Percentiles rank a stretch among this genome's conserved stretches.
These are phyloP conservation scores for Termitomyces sp. DNA, from an alignment of 768 basidiomycete genomes.

Conservation along the genomic window DNA sequence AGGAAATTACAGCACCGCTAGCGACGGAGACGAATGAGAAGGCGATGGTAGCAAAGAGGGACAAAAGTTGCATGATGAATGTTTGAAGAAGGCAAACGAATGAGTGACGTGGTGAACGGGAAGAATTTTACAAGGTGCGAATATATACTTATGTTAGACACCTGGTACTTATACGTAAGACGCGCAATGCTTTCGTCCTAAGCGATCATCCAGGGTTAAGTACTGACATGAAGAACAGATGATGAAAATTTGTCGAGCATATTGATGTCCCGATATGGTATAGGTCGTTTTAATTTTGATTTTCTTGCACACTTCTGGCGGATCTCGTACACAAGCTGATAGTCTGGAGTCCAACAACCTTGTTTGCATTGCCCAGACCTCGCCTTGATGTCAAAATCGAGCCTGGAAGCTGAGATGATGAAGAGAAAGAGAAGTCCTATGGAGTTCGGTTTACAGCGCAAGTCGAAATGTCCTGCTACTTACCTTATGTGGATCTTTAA, in stretches of 20 bases:
- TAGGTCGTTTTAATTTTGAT: background rate
- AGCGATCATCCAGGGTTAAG: background rate
- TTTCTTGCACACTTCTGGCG: background rate
- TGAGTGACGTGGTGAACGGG: background rate
- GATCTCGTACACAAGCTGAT: background rate
- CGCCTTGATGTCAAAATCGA: background rate
- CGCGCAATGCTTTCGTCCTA: background rate
- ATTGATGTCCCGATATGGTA: conserved; percentile 4
- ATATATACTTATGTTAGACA: background rate
- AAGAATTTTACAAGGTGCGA: background rate
- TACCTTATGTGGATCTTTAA: background rate
- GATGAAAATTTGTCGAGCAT: conserved; percentile 7
- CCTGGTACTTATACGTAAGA: background rate
- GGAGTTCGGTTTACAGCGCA: background rate
- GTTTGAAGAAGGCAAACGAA: background rate
- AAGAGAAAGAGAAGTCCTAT: background rate
- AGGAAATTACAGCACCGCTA: conserved; percentile 16
- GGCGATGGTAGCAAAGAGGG: conserved; percentile 20
- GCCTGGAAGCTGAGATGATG: background rate
- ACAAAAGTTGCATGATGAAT: conserved; percentile 16
- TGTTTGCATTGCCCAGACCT: background rate
- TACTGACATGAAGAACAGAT: background rate
- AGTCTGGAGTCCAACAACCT: background rate
- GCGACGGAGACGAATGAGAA: conserved; percentile 20
- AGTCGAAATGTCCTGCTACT: background rate